A percentile compares a stretch with the other conserved stretches of the same genome.
phyloP scores from a whole-genome alignment of 768 basidiomycete genomes.

The Kwoniella dendrophila region DNA sequence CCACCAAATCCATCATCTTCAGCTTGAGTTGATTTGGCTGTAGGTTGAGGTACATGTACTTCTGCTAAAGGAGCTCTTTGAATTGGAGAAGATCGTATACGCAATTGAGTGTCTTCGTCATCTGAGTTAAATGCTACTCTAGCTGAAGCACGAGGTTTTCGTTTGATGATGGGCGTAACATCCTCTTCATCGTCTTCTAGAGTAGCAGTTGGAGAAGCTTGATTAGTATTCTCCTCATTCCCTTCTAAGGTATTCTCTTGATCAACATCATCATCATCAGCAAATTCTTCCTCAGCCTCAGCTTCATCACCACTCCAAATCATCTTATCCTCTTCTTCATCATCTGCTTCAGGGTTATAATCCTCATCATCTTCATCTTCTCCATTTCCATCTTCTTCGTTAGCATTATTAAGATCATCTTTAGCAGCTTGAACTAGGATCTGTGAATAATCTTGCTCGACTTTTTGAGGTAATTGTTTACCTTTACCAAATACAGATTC shows the following conservation, averaged over 20 bases:
- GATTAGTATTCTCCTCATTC: conserved; percentile 4
- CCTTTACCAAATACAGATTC: no score
- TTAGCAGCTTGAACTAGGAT: conserved; percentile 20
- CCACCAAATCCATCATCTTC: conserved; percentile 15
- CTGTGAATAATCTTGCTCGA: conserved; percentile 27
- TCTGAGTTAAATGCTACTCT: conserved; percentile 33
- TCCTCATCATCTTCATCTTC: conserved; percentile 31
- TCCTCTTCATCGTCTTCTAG: conserved; percentile 22
- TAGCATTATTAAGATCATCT: conserved; percentile 5
- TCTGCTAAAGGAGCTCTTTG: conserved; percentile 21
- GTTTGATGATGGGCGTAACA: conserved; percentile 9
- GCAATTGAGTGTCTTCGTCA: conserved; percentile 27
- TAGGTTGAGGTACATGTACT: not conserved
- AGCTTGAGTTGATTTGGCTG: not conserved
- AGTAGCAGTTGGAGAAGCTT: not conserved
- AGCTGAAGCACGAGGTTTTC: conserved; percentile 18
- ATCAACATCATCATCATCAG: not conserved
- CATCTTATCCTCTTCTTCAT: conserved; percentile 19
- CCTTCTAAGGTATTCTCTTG: conserved; percentile 12
- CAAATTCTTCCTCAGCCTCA: conserved; percentile 13
- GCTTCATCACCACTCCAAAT: conserved; percentile 21
- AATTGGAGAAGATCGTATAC: not conserved
- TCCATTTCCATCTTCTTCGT: conserved; percentile 23
- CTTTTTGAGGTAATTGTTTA: no score
- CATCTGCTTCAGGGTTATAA: conserved; percentile 20